These are phyloP conservation scores for Luvunga scandens DNA, from an alignment of 345 rosid species.

Conservation along the genomic window DNA sequence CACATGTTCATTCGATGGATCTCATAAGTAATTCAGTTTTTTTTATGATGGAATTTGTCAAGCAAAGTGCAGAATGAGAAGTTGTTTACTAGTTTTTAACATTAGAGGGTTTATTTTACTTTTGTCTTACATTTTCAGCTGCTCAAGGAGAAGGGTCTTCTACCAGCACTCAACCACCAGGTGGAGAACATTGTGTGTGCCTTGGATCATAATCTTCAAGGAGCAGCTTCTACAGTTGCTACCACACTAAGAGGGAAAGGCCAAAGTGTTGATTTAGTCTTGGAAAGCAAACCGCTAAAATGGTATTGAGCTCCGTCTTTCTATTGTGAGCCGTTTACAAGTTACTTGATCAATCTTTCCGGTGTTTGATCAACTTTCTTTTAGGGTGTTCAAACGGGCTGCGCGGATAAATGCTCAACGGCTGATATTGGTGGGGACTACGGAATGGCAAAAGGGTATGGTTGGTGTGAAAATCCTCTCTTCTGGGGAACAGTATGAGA, in stretches of 20 bases:
- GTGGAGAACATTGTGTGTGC: constrained; percentile 83
- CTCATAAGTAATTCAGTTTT: not conserved
- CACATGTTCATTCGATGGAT: not conserved
- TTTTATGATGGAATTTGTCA: not conserved
- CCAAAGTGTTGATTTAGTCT: constrained; percentile 74
- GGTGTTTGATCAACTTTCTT: not conserved
- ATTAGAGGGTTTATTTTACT: not conserved
- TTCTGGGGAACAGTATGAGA: constrained; percentile 69
- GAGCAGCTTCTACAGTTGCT: constrained; percentile 79
- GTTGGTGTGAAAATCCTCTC: constrained; percentile 79
- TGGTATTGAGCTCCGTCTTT: constrained; percentile 38
- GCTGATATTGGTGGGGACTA: constrained; percentile 73
- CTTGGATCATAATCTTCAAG: constrained; percentile 72
- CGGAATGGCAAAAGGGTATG: constrained; percentile 79
- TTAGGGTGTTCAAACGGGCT: constrained; percentile 92
- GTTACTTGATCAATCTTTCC: not conserved
- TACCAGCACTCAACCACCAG: constrained; percentile 63
- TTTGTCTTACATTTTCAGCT: constrained; percentile 33
- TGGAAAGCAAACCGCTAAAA: constrained; percentile 84
- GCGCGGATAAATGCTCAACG: constrained; percentile 70
- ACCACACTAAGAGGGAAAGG: constrained; percentile 73
- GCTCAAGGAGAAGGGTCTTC: constrained; percentile 76
- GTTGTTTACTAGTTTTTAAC: not conserved
- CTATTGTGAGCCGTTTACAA: not conserved
- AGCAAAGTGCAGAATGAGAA: not conserved